A percentile compares a stretch with the other conserved stretches of the same genome.
These are phyloP conservation scores for Penicillium odoratum DNA, from an alignment of 495 filamentous ascomycete genomes.

Conservation along the genomic window DNA sequence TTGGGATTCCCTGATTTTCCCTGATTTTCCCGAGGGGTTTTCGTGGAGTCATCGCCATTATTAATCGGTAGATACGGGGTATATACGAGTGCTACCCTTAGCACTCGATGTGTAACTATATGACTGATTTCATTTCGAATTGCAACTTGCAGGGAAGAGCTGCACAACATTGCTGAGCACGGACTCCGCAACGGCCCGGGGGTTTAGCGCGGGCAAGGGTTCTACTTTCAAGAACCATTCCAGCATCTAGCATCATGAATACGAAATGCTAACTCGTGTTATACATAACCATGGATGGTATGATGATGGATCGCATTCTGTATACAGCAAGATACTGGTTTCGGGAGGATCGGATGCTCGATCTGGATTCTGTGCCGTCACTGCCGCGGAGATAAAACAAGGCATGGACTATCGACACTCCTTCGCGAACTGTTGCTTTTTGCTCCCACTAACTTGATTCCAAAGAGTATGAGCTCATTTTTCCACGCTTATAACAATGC, in stretches of 20 bases:
- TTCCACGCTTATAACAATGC: neutral
- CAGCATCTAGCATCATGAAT: neutral
- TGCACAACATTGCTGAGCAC: constrained; percentile 3
- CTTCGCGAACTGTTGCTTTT: too few species aligned
- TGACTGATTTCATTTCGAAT: neutral
- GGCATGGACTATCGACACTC: neutral
- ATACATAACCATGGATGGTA: neutral
- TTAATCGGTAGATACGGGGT: neutral
- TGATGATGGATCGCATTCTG: neutral
- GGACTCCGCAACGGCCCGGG: constrained; percentile 1
- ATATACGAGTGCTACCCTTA: too few species aligned
- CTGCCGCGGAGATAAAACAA: neutral
- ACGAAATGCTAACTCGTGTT: neutral
- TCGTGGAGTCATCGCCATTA: neutral
- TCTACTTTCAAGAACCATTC: neutral
- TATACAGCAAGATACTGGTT: neutral
- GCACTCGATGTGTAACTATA: neutral
- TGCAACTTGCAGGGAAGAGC: constrained; percentile 1
- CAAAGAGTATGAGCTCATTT: too few species aligned
- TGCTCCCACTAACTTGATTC: too few species aligned
- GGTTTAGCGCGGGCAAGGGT: neutral
- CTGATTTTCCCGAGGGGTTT: constrained; percentile 1
- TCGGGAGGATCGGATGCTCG: neutral
- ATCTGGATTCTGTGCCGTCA: neutral
- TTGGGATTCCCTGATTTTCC: neutral